These are phyloP conservation scores for Parascedosporium putredinis DNA, from an alignment of 2,329 filamentous ascomycete genomes.

Conservation along the genomic window DNA sequence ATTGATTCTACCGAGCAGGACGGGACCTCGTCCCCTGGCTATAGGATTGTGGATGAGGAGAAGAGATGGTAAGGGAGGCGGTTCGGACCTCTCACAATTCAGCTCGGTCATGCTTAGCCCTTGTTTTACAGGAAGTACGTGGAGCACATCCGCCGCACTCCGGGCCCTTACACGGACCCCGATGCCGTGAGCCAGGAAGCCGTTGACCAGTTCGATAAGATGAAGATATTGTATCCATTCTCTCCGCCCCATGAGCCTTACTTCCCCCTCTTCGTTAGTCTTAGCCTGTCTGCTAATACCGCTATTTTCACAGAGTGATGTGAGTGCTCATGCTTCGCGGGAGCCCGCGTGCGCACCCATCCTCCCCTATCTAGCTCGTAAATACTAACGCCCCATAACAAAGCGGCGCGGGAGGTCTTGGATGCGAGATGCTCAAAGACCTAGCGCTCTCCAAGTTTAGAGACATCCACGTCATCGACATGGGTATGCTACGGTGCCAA, in stretches of 20 bases:
- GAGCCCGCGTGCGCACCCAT: too few relatives aligned
- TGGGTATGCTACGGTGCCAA: conserved; percentile 50
- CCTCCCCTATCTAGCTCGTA: conserved; percentile 14
- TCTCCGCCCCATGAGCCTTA: neutral
- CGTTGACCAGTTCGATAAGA: conserved; percentile 49
- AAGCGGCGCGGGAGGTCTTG: conserved; percentile 85
- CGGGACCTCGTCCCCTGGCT: neutral
- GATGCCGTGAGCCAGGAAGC: conserved; percentile 41
- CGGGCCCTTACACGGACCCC: conserved; percentile 72
- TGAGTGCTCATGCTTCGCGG: too few relatives aligned
- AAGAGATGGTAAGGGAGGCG: conserved; percentile 6
- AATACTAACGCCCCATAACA: conserved; percentile 12
- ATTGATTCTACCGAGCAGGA: neutral
- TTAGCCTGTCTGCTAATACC: neutral
- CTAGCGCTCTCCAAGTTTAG: conserved; percentile 91
- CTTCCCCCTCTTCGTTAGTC: neutral
- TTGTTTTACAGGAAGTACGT: conserved; percentile 60
- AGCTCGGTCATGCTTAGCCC: conserved; percentile 7
- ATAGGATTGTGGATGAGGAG: neutral
- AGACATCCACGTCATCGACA: conserved; percentile 97
- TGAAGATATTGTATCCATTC: conserved; percentile 63
- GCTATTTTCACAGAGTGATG: conserved; percentile 33
- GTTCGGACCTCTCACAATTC: neutral
- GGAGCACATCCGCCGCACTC: conserved; percentile 64
- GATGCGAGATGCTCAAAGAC: conserved; percentile 95